These are phyloP conservation scores for Penicillium bovifimosum DNA, from an alignment of 495 filamentous ascomycete genomes.

Conservation along the genomic window DNA sequence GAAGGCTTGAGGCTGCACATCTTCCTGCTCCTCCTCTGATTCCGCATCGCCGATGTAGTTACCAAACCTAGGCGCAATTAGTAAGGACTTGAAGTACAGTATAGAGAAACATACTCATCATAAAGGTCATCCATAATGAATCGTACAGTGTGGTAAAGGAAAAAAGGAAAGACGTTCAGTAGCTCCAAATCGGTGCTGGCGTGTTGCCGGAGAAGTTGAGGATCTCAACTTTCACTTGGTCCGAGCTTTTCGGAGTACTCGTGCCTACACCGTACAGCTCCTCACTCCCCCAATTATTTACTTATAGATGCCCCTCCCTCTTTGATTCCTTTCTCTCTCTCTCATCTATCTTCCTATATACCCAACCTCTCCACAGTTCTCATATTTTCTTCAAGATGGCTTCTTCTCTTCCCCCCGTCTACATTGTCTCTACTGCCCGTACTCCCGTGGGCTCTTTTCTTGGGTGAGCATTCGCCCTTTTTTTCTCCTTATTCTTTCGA, in stretches of 20 bases:
- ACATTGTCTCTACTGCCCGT: conserved; percentile 87
- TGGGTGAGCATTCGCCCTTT: conserved; percentile 52
- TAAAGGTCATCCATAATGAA: conserved; percentile 74
- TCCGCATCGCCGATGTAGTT: conserved; percentile 94
- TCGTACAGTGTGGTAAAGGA: conserved; percentile 1
- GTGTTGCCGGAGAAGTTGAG: conserved; percentile 20
- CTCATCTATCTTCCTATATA: conserved; percentile 3
- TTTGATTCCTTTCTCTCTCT: conserved; percentile 3
- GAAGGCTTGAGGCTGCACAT: conserved; percentile 66
- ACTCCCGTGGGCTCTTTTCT: conserved; percentile 92
- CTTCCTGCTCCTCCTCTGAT: conserved; percentile 80
- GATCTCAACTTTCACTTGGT: conserved; percentile 21
- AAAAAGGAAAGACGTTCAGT: conserved; percentile 6
- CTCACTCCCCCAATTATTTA: conserved; percentile 18
- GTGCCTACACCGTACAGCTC: conserved; percentile 32
- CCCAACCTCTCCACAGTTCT: not conserved
- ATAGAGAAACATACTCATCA: conserved; percentile 57
- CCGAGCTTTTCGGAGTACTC: conserved; percentile 25
- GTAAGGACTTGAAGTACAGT: not conserved
- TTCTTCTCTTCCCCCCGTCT: conserved; percentile 69
- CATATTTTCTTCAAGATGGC: conserved; percentile 28
- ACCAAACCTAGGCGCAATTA: conserved; percentile 61
- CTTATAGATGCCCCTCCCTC: conserved; percentile 11
- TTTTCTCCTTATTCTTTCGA: conserved; percentile 15
- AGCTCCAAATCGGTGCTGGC: conserved; percentile 14